Evolutionary conservation across 495 filamentous ascomycete species (phyloP).

Genomic region (Pseudotulostoma volvatum): DNA sequence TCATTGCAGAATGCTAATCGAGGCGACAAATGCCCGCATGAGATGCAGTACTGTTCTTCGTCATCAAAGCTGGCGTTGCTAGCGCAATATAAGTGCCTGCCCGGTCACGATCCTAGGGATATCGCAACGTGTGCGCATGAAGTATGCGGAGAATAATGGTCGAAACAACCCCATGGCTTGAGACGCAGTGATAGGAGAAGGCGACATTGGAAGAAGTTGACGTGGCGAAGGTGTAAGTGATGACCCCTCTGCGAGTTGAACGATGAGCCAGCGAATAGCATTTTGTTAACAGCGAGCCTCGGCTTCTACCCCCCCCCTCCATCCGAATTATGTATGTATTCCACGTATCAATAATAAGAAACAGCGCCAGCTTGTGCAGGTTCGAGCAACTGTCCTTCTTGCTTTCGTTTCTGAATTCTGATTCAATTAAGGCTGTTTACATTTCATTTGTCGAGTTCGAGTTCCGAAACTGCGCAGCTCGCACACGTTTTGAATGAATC

Average conservation of each 20-base stretch:
- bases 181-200: neutral
- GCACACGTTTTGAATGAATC: too few relatives aligned
- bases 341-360: neutral
- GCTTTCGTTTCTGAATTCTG: too few relatives aligned
- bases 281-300: neutral
- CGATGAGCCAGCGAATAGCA: too few relatives aligned
- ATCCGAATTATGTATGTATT: neutral
- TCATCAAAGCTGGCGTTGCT: neutral
- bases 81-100: neutral
- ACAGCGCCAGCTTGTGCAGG: too few relatives aligned
- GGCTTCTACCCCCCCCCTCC: neutral
- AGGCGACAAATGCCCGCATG: neutral
- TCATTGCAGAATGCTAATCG: neutral
- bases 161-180: neutral
- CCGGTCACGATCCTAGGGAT: neutral
- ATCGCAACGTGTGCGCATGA: neutral
- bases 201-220: neutral
- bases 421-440: too few relatives aligned
- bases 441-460: too few relatives aligned
- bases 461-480: too few relatives aligned
- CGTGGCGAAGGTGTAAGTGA: neutral
- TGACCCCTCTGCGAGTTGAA: neutral
- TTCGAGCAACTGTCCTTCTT: too few relatives aligned
- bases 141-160: neutral
- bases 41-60: neutral